Percentiles rank a stretch among this genome's conserved stretches.
Evolutionary conservation across 495 filamentous ascomycete genomes (phyloP).

Genomic region (Aspergillus kassunensis): DNA sequence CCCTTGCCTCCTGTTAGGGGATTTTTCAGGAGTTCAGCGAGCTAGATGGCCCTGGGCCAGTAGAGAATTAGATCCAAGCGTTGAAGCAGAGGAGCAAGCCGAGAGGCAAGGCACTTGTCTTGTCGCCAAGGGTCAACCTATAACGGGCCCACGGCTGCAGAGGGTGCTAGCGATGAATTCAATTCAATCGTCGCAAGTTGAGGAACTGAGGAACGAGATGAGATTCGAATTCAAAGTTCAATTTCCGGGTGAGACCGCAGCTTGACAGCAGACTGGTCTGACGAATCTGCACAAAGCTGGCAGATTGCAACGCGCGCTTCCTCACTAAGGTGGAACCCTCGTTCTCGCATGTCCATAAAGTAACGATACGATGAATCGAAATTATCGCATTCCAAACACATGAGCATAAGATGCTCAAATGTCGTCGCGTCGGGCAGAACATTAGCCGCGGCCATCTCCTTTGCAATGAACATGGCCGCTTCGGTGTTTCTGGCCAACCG

Average conservation of each 20-base stretch:
- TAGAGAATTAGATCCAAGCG: too few relatives aligned
- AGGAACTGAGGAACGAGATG: too few relatives aligned
- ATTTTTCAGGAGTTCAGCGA: too few relatives aligned
- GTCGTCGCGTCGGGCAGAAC: conserved; percentile 57
- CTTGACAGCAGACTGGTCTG: conserved; percentile 28
- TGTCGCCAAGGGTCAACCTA: too few relatives aligned
- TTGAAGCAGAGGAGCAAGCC: too few relatives aligned
- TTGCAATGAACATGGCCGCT: conserved; percentile 62
- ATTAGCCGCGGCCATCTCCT: conserved; percentile 66
- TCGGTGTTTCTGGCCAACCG: conserved; percentile 44
- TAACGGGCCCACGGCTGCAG: too few relatives aligned
- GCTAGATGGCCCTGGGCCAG: too few relatives aligned
- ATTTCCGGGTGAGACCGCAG: conserved; percentile 29
- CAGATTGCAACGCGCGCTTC: conserved; percentile 27
- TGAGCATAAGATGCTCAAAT: conserved; percentile 65
- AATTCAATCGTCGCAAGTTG: too few relatives aligned
- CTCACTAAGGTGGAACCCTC: conserved; percentile 20
- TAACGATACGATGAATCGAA: conserved; percentile 40
- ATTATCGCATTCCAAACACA: conserved; percentile 51
- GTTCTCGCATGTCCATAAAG: conserved; percentile 33
- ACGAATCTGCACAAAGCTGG: conserved; percentile 23
- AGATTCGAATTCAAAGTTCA: conserved; percentile 1
- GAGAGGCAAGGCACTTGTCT: too few relatives aligned
- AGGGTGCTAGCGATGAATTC: too few relatives aligned
- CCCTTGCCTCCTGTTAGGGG: too few relatives aligned